Percentiles rank a stretch among this genome's conserved stretches.
phyloP scores from a whole-genome alignment of 306 rosid genomes.

The Trichosanthes truncata region DNA sequence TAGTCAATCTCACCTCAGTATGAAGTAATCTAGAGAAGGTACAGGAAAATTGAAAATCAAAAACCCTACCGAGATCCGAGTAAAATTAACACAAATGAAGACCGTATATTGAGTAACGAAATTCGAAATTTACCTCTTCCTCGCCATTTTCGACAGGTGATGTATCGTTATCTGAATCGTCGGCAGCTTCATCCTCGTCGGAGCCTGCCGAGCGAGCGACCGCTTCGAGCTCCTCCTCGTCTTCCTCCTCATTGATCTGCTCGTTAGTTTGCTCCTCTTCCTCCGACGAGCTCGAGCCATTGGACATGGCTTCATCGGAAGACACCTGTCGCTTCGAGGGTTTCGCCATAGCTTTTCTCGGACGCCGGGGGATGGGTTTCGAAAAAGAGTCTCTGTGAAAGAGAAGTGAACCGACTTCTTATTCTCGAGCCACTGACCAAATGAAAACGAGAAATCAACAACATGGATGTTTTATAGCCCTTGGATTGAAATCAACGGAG shows the following conservation, averaged over 20 bases:
- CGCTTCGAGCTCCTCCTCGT: slow-evolving; percentile 83
- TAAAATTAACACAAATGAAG: neutral
- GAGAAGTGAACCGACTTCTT: slow-evolving; percentile 11
- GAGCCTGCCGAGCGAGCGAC: slow-evolving; percentile 80
- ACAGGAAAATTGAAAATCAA: neutral
- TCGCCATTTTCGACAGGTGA: slow-evolving; percentile 31
- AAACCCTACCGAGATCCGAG: slow-evolving; percentile 21
- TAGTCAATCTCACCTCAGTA: slow-evolving; percentile 17
- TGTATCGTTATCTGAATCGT: slow-evolving; percentile 27
- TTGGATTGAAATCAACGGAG: slow-evolving; percentile 18
- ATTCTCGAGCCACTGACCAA: slow-evolving; percentile 7
- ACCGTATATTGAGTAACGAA: neutral
- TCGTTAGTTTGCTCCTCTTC: slow-evolving; percentile 42
- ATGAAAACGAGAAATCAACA: too few relatives aligned
- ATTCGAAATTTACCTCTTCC: slow-evolving; percentile 31
- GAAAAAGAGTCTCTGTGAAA: neutral
- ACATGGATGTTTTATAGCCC: slow-evolving; percentile 18
- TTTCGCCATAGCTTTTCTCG: slow-evolving; percentile 47
- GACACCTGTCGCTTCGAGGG: slow-evolving; percentile 44
- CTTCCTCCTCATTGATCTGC: slow-evolving; percentile 70
- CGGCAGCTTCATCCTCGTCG: slow-evolving; percentile 42
- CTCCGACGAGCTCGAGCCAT: slow-evolving; percentile 39
- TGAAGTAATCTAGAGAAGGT: neutral
- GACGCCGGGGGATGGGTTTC: slow-evolving; percentile 53
- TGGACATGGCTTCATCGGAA: slow-evolving; percentile 64